phyloP scores from a whole-genome alignment of 371 early-diverging fungal genomes.

The Mucor mucedo region DNA sequence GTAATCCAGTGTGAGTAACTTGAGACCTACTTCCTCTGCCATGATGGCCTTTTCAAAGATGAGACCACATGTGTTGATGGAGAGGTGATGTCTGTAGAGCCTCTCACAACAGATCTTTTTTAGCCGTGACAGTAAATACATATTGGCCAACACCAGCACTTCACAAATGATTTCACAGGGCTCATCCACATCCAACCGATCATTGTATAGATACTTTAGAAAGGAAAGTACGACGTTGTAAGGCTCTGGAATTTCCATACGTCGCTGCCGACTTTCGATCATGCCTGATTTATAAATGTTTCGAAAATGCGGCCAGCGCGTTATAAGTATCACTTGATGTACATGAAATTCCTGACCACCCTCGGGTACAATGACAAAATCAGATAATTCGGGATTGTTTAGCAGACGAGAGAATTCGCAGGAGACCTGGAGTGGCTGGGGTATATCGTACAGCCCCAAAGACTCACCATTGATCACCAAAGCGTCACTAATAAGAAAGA shows the following conservation, averaged over 20 bases:
- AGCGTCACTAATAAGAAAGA: constrained; percentile 41
- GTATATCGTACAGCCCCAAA: constrained; percentile 63
- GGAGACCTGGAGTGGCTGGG: constrained; percentile 33
- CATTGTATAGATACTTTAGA: constrained; percentile 70
- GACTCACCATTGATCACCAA: constrained; percentile 63
- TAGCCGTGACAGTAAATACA: constrained; percentile 65
- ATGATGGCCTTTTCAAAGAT: constrained; percentile 66
- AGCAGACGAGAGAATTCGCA: constrained; percentile 60
- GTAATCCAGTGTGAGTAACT: constrained; percentile 56
- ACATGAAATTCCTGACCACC: constrained; percentile 60
- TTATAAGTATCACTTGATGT: constrained; percentile 67
- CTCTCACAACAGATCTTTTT: constrained; percentile 63
- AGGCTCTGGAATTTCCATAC: constrained; percentile 67
- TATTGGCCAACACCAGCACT: constrained; percentile 65
- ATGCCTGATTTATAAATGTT: constrained; percentile 70
- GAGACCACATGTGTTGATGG: constrained; percentile 54
- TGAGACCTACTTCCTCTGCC: constrained; percentile 61
- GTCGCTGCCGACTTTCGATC: constrained; percentile 61
- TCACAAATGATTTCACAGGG: constrained; percentile 57
- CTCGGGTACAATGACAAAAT: constrained; percentile 61
- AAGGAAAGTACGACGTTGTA: constrained; percentile 63
- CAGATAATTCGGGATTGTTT: constrained; percentile 63
- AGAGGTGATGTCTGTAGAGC: constrained; percentile 55
- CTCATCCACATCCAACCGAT: constrained; percentile 55
- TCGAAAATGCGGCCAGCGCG: constrained; percentile 77